A percentile compares a stretch with the other conserved stretches of the same genome.
Conservation (phyloP, 1,284 basidiomycete genomes). For the Puccinia polysora region DNA sequence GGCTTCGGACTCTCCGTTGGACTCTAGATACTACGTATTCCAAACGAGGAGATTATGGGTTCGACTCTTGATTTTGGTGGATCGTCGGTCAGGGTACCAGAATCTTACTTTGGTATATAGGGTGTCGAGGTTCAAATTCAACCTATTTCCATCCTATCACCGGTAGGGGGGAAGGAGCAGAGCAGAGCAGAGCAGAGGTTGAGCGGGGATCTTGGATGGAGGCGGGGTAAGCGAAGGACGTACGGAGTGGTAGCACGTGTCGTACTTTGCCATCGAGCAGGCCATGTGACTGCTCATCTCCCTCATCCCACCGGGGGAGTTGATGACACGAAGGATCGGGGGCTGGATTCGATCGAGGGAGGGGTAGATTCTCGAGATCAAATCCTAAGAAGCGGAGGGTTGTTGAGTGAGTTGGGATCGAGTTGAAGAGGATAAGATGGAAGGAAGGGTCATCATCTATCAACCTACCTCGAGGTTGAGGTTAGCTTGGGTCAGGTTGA, state of each 20-base stretch:
- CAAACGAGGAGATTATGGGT: background rate
- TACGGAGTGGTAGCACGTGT: conserved; percentile 31
- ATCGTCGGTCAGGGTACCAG: background rate
- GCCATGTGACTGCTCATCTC: conserved; percentile 35
- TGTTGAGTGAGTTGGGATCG: background rate
- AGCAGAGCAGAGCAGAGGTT: background rate
- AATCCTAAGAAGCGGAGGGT: conserved; percentile 10
- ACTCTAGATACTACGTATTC: conserved; percentile 19
- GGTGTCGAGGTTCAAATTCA: conserved; percentile 28
- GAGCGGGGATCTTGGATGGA: too few species aligned
- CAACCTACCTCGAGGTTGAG: conserved; percentile 22
- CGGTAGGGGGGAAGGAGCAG: background rate
- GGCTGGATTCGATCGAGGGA: background rate
- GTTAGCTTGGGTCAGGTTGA: background rate
- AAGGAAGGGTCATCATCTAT: background rate
- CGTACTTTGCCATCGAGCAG: conserved; percentile 19
- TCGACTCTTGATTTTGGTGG: background rate
- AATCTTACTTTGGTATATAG: conserved; percentile 22
- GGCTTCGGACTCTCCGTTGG: conserved; percentile 4
- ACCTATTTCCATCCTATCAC: conserved; percentile 1
- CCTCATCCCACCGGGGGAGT: conserved; percentile 15
- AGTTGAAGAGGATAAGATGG: background rate
- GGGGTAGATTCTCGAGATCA: background rate
- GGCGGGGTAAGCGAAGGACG: too few species aligned
- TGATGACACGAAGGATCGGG: conserved; percentile 12